Evolutionary conservation across 148 eudicot species (phyloP).

Genomic region (Camellia lanceoleosa): DNA sequence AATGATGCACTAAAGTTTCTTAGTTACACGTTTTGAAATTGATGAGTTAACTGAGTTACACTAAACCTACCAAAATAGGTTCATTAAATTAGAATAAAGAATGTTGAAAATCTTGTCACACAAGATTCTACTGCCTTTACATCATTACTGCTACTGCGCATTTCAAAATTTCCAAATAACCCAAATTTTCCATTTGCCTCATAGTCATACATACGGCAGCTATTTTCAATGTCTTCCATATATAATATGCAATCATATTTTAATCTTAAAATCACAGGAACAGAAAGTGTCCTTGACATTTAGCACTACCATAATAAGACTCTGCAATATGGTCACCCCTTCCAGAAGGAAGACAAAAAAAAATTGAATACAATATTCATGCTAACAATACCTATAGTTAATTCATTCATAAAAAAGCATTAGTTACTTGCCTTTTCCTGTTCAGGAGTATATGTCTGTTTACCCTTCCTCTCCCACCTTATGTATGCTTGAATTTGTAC

Average conservation of each 20-base stretch:
- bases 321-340: neutral
- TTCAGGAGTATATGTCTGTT: constrained; percentile 79
- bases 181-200: constrained; percentile 3
- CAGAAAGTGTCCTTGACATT: neutral
- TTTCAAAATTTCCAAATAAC: neutral
- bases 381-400: neutral
- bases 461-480: constrained; percentile 95
- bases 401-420: neutral
- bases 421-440: constrained; percentile 58
- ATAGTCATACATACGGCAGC: neutral
- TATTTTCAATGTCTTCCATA: neutral
- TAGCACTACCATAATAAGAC: neutral
- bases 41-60: neutral
- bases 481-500: constrained; percentile 89
- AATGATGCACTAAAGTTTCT: neutral
- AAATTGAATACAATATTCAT: neutral
- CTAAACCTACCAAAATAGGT: neutral
- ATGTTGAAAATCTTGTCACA: neutral
- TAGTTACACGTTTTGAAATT: neutral
- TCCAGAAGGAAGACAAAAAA: neutral
- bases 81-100: neutral
- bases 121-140: neutral
- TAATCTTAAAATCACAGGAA: neutral
- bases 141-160: neutral
- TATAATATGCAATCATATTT: neutral